Base-by-base conservation (phyloP, 1,284 basidiomycete genomes). In the Rhodotorula sp. region DNA sequence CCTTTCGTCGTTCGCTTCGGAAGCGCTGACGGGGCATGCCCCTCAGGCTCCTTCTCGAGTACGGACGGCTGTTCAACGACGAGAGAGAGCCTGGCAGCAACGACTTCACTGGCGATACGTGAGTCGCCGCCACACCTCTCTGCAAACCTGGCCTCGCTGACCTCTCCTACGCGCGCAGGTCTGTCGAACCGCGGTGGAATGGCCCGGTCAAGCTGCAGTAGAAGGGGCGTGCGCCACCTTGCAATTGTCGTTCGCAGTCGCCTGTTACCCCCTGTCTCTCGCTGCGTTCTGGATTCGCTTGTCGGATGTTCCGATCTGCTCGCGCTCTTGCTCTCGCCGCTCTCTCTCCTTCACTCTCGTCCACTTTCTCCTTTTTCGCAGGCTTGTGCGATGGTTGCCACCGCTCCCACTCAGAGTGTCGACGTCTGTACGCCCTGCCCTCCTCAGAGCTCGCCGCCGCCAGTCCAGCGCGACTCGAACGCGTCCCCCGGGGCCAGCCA, bases 51-150 rank as follows among this genome's bases (percentile, higher is more conserved):
- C 53, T 72, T 48, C 71, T 77, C 60, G 76, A 77, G 63, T 77
- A 77, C 39, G 76, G 66, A 20, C 55, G 76, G 22, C 60, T 77
- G 19, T 77, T 74, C 63, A 74, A 71, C 46, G 74, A 74, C 57
- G 76, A 76, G 59, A 74, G 60, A 17, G 58, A 63, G n/a, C 68
- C 71, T 15, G 74, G 74, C 32, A 60, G 59, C n/a, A 75, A 75
- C 70, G 74, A 75, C 59, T 75, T 74, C 46, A 62, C 51, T 1
- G 74, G 74, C 29, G 72, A 75, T 34, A 57, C 62, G 74, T 73
- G 44, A 27, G 71, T 63, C 24, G 24, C 22, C 30, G 29, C 29
- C 49, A 2, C 24, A 30, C 32, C 8, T 20, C 10, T 10, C 0
- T 9, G 30, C 11, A 24, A 2, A 20, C 22, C 10, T 27, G 9